phyloP scores from a whole-genome alignment of 805 yeast species.

The Wickerhamomyces bovis region DNA sequence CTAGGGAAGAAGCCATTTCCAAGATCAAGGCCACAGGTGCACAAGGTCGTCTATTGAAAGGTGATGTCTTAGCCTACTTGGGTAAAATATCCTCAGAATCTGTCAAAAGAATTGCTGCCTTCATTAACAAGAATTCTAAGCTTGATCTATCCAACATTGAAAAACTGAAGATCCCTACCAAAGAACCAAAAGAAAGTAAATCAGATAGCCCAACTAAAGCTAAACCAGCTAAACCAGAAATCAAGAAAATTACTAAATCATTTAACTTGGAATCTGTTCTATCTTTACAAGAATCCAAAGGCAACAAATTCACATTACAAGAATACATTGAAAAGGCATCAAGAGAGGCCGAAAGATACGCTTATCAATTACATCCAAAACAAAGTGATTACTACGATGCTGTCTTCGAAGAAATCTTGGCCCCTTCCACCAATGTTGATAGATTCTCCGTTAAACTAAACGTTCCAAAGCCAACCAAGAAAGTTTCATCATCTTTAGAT shows the following conservation, averaged over 20 bases:
- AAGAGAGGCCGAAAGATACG: slow-evolving; percentile 37
- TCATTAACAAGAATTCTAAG: slow-evolving; percentile 48
- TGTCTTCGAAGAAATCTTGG: slow-evolving; percentile 51
- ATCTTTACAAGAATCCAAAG: slow-evolving; percentile 19
- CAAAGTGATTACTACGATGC: slow-evolving; percentile 50
- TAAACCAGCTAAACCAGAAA: slow-evolving; percentile 27
- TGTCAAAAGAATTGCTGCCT: slow-evolving; percentile 47
- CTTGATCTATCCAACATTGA: slow-evolving; percentile 70
- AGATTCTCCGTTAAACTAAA: slow-evolving; percentile 37
- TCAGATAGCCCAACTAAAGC: slow-evolving; percentile 15
- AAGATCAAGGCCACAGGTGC: slow-evolving; percentile 86
- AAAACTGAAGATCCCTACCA: slow-evolving; percentile 24
- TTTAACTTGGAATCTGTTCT: slow-evolving; percentile 26
- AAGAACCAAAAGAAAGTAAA: slow-evolving; percentile 14
- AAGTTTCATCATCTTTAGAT: slow-evolving; percentile 8
- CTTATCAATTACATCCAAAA: slow-evolving; percentile 33
- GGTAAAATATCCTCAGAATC: slow-evolving; percentile 63
- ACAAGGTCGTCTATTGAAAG: slow-evolving; percentile 79
- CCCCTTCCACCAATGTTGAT: slow-evolving; percentile 35
- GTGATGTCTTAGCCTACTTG: slow-evolving; percentile 81
- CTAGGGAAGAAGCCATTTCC: slow-evolving; percentile 61
- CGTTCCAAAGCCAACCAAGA: slow-evolving; percentile 21
- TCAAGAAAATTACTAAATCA: slow-evolving; percentile 27
- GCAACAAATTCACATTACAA: slow-evolving; percentile 13
- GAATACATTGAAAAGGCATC: slow-evolving; percentile 39